phyloP scores from a whole-genome alignment of 495 filamentous ascomycete genomes.

The Hapsidospora chrysogenum region DNA sequence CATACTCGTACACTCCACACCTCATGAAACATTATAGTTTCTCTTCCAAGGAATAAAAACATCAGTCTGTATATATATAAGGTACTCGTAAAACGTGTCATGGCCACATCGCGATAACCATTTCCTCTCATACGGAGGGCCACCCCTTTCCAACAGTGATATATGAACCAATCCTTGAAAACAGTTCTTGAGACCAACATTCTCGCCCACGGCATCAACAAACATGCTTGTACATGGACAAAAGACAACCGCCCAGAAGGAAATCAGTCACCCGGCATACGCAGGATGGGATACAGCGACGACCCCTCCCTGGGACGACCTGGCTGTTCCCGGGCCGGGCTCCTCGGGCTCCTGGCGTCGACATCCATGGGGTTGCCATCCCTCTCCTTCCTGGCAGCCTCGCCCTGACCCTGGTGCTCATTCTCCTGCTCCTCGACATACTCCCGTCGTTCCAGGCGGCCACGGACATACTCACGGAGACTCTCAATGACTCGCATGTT shows the following conservation, averaged over 20 bases:
- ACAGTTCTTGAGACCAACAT: conserved; percentile 1
- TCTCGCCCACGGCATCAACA: neutral
- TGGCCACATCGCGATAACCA: too few relatives aligned
- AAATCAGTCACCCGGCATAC: conserved; percentile 1
- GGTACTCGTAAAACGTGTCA: too few relatives aligned
- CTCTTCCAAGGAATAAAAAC: too few relatives aligned
- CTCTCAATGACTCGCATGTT: conserved; percentile 67
- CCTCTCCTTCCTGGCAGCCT: conserved; percentile 5
- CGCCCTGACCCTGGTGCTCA: neutral
- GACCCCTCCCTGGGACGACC: neutral
- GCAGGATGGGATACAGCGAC: conserved; percentile 4
- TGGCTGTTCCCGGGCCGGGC: neutral
- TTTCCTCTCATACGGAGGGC: too few relatives aligned
- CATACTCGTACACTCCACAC: too few relatives aligned
- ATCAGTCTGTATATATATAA: too few relatives aligned
- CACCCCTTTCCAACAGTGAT: neutral
- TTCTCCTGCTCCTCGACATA: conserved; percentile 30
- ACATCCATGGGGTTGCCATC: conserved; percentile 12
- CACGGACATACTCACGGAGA: conserved; percentile 49
- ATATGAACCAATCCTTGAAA: neutral
- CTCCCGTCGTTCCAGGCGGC: conserved; percentile 45
- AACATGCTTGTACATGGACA: neutral
- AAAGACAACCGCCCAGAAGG: neutral
- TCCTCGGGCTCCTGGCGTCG: conserved; percentile 3
- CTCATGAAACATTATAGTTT: too few relatives aligned